Evolutionary conservation across 1,284 basidiomycete genomes (phyloP), one percentile per base, ranked within the genome.

Genomic region (Pseudozyma hubeiensis): DNA sequence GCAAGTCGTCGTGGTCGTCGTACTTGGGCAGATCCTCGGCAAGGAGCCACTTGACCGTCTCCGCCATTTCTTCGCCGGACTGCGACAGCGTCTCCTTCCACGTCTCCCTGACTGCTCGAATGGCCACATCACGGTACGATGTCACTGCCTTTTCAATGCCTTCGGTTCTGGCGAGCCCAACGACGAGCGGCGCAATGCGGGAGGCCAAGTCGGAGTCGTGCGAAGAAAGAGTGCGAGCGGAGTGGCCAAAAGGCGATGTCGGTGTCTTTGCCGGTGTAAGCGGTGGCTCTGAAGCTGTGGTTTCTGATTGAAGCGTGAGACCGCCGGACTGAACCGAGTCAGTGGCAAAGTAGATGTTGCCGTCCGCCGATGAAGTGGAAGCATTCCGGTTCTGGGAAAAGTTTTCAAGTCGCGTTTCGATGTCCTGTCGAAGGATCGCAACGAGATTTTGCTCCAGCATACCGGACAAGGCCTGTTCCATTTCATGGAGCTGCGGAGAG

Each of bases 41-140:
- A 0, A 65, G 58, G 4, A 74, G 58, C 65, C 62, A 68, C 5
- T 73, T 81, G 86, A 85, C 43, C 80, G 79, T 64, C 79, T 81
- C 35, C 53, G 71, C 17, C 55, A 69, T 63, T 3, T 72, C 61
- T 14, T 47, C 35, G 34, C 50, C 47, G 5, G 44, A n/a, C 16
- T 46, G 49, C 9, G 63, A 53, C 2, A 78, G 51, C 3, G 56
- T 57, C 0, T 58, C 44, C 7, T 41, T 52, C 61, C 75, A 64
- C 6, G 90, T 87, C 14, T 88, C 87, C 64, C 88, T 87, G 24
- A 95, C 87, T 61, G 92, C 90, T 10, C 85, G 86, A 61, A 93
- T 86, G 10, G 91, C 91, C 1, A 89, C 89, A 47, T 92, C 90
- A 71, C 91, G 87, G 92, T 94, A 98, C 13, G 90, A 89, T 2